Base-by-base conservation (phyloP, 805 yeast genomes). In the Myxozyma geophila region DNA sequence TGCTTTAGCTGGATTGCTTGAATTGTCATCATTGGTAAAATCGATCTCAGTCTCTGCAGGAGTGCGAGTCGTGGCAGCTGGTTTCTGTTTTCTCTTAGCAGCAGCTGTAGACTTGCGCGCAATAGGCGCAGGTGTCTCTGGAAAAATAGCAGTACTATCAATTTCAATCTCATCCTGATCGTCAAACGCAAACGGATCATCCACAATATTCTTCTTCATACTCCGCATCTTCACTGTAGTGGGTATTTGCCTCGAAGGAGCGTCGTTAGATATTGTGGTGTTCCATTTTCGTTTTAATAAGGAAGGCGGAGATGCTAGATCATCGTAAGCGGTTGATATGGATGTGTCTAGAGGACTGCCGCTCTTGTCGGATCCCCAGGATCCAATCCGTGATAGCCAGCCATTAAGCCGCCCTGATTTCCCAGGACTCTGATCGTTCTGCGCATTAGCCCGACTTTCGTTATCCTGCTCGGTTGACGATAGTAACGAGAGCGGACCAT, bases 101-200 rank as follows among this genome's bases (percentile, higher is more conserved):
- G 41, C 13, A 17, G 52, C 37, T 12, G 41, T n/a, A 48, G 33
- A 37, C 36, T 33, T 48, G 52, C 43, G 54, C 23, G 40, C 28
- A 28, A 5, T 7, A 15, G 54, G 41, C 21, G 37, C 55, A 10
- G 57, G 47, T 6, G 47, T 15, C 17, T 12, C 47, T 15, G 21
- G 10, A 43, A 19, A 17, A n/a, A 13, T 8, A 43, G 37, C 55
- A 4, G 48, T 40, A 41, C 48, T 41, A 12, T 53, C 57, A 23
- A 53, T 15, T 28, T 53, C 57, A 6, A 9, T n/a, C 36, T 53
- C 57, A 28, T 41, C n/a, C 15, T 21, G 7, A 41, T 53, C 48
- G 48, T 40, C 40, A 53, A 53, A 53, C 15, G 36, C 57, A 15
- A 53, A 53, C 10, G 57, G 57, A 28, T 53, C 57, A 21, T 21